Evolutionary conservation across 345 rosid genomes (phyloP).

Genomic region (Camelina laxa): DNA sequence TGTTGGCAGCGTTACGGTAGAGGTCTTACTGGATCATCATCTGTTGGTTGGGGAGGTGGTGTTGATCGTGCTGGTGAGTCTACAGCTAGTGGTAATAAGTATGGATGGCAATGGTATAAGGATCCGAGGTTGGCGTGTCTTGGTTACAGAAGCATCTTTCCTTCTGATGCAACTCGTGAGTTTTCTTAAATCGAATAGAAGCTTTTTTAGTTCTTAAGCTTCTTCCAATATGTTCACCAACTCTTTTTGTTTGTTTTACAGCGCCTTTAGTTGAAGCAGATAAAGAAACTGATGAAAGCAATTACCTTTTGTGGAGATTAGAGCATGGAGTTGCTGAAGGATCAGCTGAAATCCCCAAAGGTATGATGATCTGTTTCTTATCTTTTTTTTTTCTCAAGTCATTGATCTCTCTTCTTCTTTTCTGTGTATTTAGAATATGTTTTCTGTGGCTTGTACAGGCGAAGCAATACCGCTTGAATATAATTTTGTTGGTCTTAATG

Average conservation of each 20-base stretch:
- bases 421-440: background rate
- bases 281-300: constrained; percentile 76
- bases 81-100: constrained; percentile 59
- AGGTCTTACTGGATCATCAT: constrained; percentile 55
- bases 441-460: constrained; percentile 47
- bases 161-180: constrained; percentile 63
- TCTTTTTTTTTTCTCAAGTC: background rate
- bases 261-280: constrained; percentile 86
- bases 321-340: constrained; percentile 94
- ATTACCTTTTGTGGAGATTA: constrained; percentile 72
- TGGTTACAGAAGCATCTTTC: constrained; percentile 83
- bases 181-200: background rate
- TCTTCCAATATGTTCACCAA: no score
- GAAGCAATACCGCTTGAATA: constrained; percentile 95
- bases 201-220: constrained; percentile 6
- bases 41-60: constrained; percentile 72
- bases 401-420: background rate
- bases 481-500: constrained; percentile 83
- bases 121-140: constrained; percentile 88
- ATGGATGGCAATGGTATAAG: constrained; percentile 84
- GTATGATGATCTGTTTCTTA: constrained; percentile 43
- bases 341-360: constrained; percentile 84
- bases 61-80: constrained; percentile 59
- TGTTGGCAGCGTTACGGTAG: constrained; percentile 87
- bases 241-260: constrained; percentile 36